Evolutionary conservation across 164 flowering plant genomes (phyloP).

Genomic region (Aristolochia contorta): DNA sequence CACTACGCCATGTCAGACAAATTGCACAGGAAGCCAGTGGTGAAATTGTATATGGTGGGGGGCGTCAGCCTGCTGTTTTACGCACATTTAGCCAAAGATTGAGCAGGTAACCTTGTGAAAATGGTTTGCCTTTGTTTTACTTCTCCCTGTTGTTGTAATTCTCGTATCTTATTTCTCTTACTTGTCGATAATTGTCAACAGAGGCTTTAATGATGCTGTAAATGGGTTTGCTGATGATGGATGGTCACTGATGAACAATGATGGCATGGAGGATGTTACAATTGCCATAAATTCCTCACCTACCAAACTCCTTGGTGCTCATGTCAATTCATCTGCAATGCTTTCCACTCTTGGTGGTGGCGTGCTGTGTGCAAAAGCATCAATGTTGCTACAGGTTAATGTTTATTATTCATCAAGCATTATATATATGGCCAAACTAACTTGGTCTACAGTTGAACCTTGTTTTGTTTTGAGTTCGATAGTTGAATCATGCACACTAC

Average conservation of each 20-base stretch:
- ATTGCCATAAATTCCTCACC: slow-evolving; percentile 58
- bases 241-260: slow-evolving; percentile 61
- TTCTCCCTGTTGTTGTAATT: neutral
- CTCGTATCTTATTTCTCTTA: neutral
- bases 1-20: slow-evolving; percentile 63
- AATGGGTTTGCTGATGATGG: slow-evolving; percentile 87
- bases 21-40: slow-evolving; percentile 71
- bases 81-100: slow-evolving; percentile 68
- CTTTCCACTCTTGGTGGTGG: slow-evolving; percentile 53
- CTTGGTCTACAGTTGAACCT: no score
- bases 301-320: slow-evolving; percentile 41
- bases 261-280: slow-evolving; percentile 78
- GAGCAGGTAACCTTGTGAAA: slow-evolving; percentile 37
- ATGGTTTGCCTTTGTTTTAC: neutral
- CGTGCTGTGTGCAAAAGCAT: slow-evolving; percentile 76
- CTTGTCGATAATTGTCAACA: slow-evolving; percentile 9
- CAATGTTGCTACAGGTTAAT: slow-evolving; percentile 71
- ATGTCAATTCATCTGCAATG: slow-evolving; percentile 26
- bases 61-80: slow-evolving; percentile 74
- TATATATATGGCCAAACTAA: no score
- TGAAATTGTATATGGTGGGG: slow-evolving; percentile 51
- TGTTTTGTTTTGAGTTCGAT: no score
- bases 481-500: no score
- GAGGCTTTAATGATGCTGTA: slow-evolving; percentile 84
- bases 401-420: neutral